Evolutionary conservation across 2,329 filamentous ascomycete genomes (phyloP).

Genomic region (Cladophialophora exuberans): DNA sequence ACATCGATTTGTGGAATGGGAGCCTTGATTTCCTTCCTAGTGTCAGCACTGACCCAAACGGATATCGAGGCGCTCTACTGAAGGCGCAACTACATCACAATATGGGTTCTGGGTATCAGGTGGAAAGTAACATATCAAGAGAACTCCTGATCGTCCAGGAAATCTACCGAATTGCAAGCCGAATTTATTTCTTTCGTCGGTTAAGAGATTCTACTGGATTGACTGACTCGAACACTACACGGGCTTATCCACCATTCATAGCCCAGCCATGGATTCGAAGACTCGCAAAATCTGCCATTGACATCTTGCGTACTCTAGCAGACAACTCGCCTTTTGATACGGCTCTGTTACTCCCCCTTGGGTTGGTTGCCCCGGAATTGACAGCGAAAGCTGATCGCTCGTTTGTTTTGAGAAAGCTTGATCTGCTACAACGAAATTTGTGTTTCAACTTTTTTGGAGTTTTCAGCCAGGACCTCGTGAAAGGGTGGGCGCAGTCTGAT

Average conservation of each 20-base stretch:
- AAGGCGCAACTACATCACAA: not conserved
- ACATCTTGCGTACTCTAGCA: not conserved
- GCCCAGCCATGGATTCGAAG: slow-evolving; percentile 6
- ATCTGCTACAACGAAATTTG: not conserved
- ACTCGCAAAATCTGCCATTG: not conserved
- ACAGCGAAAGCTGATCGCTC: not conserved
- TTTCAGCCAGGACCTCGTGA: slow-evolving; percentile 2
- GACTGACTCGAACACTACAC: not conserved
- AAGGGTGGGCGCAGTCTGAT: not conserved
- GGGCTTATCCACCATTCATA: not conserved
- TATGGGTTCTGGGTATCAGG: not conserved
- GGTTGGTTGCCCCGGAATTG: slow-evolving; percentile 1
- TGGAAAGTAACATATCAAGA: not conserved
- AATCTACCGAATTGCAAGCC: slow-evolving; percentile 9
- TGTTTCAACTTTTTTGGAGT: slow-evolving; percentile 2
- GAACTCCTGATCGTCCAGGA: slow-evolving; percentile 3
- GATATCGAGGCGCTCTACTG: not conserved
- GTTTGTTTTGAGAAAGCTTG: slow-evolving; percentile 1
- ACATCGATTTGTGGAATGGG: slow-evolving; percentile 5
- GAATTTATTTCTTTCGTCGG: slow-evolving; percentile 7
- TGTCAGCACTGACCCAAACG: not conserved
- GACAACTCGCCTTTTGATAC: not conserved
- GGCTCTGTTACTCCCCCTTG: slow-evolving; percentile 4
- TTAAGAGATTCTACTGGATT: slow-evolving; percentile 1
- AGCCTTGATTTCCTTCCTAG: slow-evolving; percentile 9